These are phyloP conservation scores for Boletus pseudo-olivaceus DNA, from an alignment of 768 basidiomycete species.

Conservation along the genomic window DNA sequence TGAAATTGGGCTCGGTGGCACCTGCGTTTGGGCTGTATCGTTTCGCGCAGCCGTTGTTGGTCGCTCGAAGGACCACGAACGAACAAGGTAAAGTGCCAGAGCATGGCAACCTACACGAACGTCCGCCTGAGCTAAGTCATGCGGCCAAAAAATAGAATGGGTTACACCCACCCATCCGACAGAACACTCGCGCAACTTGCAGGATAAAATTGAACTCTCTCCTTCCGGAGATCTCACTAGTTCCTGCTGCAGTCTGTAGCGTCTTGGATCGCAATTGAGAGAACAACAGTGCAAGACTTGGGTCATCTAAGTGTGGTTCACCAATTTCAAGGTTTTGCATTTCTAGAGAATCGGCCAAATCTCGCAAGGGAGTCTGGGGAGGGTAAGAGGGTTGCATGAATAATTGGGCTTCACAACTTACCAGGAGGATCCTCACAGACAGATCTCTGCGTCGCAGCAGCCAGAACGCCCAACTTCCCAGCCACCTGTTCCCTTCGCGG, in stretches of 20 bases:
- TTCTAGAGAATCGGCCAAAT: conserved; percentile 58
- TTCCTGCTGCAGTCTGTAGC: conserved; percentile 89
- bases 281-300: conserved; percentile 86
- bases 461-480: conserved; percentile 98
- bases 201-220: conserved; percentile 95
- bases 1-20: conserved; percentile 42
- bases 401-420: conserved; percentile 36
- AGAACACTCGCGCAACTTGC: conserved; percentile 91
- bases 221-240: conserved; percentile 82
- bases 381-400: not conserved
- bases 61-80: conserved; percentile 87
- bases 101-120: conserved; percentile 75
- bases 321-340: conserved; percentile 63
- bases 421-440: conserved; percentile 86
- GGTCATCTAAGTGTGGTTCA: conserved; percentile 90
- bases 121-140: not conserved
- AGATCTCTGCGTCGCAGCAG: conserved; percentile 82
- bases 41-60: conserved; percentile 47
- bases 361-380: conserved; percentile 68
- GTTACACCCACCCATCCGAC: conserved; percentile 78
- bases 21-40: conserved; percentile 3
- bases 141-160: not conserved
- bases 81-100: conserved; percentile 85
- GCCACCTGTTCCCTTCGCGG: conserved; percentile 83
- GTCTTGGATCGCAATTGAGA: conserved; percentile 87